Percentiles rank a stretch among this genome's conserved stretches.
phyloP scores from a whole-genome alignment of 257 asterid species.

The Capsicum baccatum region DNA sequence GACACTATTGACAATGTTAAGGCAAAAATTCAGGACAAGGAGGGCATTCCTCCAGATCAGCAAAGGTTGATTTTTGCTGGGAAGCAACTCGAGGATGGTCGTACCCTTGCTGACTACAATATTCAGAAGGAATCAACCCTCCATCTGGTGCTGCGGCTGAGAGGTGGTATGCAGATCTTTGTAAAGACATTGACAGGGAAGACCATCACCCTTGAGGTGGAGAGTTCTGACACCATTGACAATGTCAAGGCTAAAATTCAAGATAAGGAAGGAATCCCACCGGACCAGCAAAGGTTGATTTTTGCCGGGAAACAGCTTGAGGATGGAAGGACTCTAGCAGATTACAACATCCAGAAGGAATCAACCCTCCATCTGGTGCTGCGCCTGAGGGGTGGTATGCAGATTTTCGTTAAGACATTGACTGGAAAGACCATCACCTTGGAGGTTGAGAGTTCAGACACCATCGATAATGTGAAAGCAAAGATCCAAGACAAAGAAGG shows the following conservation, averaged over 20 bases:
- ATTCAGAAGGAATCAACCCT: conserved; percentile 35
- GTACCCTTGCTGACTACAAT: conserved; percentile 35
- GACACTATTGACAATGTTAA: conserved; percentile 32
- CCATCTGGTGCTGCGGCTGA: conserved; percentile 24
- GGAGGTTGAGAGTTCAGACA: conserved; percentile 14
- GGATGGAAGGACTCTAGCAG: conserved; percentile 37
- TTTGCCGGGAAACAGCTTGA: conserved; percentile 39
- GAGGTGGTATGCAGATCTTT: conserved; percentile 38
- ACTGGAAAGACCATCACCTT: neutral
- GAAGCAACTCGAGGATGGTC: conserved; percentile 34
- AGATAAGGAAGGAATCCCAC: conserved; percentile 35
- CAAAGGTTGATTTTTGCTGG: conserved; percentile 38
- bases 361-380: conserved; percentile 39
- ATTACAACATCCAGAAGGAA: conserved; percentile 37
- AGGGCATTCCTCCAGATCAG: conserved; percentile 37
- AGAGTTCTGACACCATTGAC: conserved; percentile 35
- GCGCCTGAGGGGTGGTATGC: conserved; percentile 35
- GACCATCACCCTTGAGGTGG: conserved; percentile 33
- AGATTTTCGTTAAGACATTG: conserved; percentile 3
- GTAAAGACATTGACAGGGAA: conserved; percentile 32
- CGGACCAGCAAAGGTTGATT: conserved; percentile 36
- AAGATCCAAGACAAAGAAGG: conserved; percentile 27
- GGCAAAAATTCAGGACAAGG: conserved; percentile 33
- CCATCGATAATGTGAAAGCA: conserved; percentile 19
- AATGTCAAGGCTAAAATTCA: conserved; percentile 35